Conservation (phyloP, 2,329 filamentous ascomycete genomes). For the Dothideomycetes sp. region DNA sequence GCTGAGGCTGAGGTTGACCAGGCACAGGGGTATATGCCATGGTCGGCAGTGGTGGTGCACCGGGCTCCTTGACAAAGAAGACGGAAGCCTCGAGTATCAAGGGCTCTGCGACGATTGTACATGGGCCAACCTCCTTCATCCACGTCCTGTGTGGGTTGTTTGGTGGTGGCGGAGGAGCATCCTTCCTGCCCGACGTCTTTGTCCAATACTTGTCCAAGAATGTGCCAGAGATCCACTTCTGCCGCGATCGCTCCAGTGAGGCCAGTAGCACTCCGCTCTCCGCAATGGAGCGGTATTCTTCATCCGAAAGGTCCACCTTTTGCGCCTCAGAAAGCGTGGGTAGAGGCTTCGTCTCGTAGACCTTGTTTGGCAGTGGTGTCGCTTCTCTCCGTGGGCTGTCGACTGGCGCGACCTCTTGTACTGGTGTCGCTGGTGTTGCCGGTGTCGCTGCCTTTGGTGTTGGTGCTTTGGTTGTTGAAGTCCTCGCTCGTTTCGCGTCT, state of each 20-base stretch:
- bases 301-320: slow-evolving; percentile 49
- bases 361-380: slow-evolving; percentile 47
- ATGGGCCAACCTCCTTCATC: slow-evolving; percentile 53
- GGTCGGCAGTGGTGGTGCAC: slow-evolving; percentile 11
- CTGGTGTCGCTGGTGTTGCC: slow-evolving; percentile 6
- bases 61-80: slow-evolving; percentile 58
- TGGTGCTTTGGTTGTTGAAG: slow-evolving; percentile 4
- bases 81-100: slow-evolving; percentile 70
- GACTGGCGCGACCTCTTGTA: slow-evolving; percentile 1
- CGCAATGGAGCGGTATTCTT: slow-evolving; percentile 64
- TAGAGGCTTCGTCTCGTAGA: slow-evolving; percentile 57
- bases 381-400: slow-evolving; percentile 16
- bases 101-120: slow-evolving; percentile 68
- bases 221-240: slow-evolving; percentile 58
- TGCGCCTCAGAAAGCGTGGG: slow-evolving; percentile 63
- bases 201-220: slow-evolving; percentile 72
- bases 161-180: slow-evolving; percentile 44
- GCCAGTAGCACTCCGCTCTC: slow-evolving; percentile 70
- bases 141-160: slow-evolving; percentile 27
- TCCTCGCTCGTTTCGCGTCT: slow-evolving; percentile 8
- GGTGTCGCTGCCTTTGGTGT: not conserved
- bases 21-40: slow-evolving; percentile 14
- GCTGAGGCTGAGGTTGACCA: slow-evolving; percentile 17
- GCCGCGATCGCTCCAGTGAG: slow-evolving; percentile 62
- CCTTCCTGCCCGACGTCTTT: slow-evolving; percentile 61